These are phyloP conservation scores for Allantophomopsis lycopodina DNA, from an alignment of 2,329 filamentous ascomycete species.

Conservation along the genomic window DNA sequence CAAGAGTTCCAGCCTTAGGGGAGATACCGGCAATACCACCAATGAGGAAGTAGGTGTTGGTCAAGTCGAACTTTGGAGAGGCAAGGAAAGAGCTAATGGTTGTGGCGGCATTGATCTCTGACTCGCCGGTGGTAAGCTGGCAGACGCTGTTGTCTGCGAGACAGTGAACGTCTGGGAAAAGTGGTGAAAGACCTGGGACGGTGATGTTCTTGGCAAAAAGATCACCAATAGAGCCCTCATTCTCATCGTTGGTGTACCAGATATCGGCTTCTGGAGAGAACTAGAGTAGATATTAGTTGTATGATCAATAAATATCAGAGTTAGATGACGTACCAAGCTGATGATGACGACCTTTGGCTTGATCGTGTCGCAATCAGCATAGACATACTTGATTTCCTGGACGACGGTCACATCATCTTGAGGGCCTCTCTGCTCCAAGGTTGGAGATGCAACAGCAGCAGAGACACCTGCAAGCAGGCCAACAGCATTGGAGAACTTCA, in stretches of 20 bases:
- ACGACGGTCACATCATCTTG: neutral
- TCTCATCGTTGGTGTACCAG: constrained; percentile 41
- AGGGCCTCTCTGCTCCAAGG: neutral
- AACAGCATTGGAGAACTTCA: neutral
- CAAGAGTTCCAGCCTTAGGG: constrained; percentile 51
- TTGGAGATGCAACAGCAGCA: neutral
- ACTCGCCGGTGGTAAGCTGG: constrained; percentile 54
- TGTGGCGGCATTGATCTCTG: constrained; percentile 62
- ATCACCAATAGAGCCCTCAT: constrained; percentile 31
- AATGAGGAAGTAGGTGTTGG: constrained; percentile 55
- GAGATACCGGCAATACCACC: constrained; percentile 65
- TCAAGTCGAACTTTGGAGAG: constrained; percentile 48
- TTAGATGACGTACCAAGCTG: constrained; percentile 35
- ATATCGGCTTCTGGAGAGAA: constrained; percentile 46
- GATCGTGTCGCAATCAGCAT: constrained; percentile 14
- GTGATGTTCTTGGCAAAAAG: constrained; percentile 42
- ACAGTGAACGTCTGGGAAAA: constrained; percentile 53
- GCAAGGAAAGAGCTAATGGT: constrained; percentile 51
- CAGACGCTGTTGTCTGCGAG: constrained; percentile 46
- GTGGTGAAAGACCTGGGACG: constrained; percentile 47
- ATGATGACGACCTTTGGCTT: constrained; percentile 49
- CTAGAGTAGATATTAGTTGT: constrained; percentile 20
- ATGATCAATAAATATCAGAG: neutral
- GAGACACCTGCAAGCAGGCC: neutral
- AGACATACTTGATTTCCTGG: neutral